These are phyloP conservation scores for Ramaria rubella DNA, from an alignment of 768 basidiomycete genomes.

Conservation along the genomic window DNA sequence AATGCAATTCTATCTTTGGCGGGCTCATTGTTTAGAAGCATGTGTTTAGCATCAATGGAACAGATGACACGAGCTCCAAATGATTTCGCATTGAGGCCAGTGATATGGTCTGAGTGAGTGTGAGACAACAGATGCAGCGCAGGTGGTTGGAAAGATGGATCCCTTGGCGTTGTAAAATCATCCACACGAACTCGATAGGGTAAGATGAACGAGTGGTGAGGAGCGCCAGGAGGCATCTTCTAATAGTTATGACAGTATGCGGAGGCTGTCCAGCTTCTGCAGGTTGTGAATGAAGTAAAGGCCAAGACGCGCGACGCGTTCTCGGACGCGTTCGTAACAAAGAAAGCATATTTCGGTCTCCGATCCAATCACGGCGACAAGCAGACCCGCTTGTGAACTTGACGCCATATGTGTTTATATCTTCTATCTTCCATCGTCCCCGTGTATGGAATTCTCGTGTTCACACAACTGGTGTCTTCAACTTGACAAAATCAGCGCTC, in stretches of 20 bases:
- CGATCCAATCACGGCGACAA: not conserved
- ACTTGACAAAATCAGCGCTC: too few relatives aligned
- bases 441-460: too few relatives aligned
- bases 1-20: slow-evolving; percentile 55
- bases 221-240: slow-evolving; percentile 69
- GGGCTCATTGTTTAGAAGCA: slow-evolving; percentile 75
- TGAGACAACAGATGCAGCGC: slow-evolving; percentile 76
- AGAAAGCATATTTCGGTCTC: not conserved
- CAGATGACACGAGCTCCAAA: slow-evolving; percentile 72
- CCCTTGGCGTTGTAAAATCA: slow-evolving; percentile 52
- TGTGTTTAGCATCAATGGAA: slow-evolving; percentile 77
- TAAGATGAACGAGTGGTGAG: slow-evolving; percentile 65
- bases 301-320: too few relatives aligned
- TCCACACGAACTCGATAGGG: slow-evolving; percentile 88
- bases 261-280: not conserved
- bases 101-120: slow-evolving; percentile 84
- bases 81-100: slow-evolving; percentile 65
- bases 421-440: too few relatives aligned
- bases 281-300: too few relatives aligned
- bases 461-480: too few relatives aligned
- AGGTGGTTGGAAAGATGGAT: slow-evolving; percentile 26
- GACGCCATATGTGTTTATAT: too few relatives aligned
- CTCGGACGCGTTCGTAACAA: not conserved
- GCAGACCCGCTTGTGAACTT: too few relatives aligned
- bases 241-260: not conserved